Conservation (phyloP, 1,284 basidiomycete genomes). For the Tilletia indica region DNA sequence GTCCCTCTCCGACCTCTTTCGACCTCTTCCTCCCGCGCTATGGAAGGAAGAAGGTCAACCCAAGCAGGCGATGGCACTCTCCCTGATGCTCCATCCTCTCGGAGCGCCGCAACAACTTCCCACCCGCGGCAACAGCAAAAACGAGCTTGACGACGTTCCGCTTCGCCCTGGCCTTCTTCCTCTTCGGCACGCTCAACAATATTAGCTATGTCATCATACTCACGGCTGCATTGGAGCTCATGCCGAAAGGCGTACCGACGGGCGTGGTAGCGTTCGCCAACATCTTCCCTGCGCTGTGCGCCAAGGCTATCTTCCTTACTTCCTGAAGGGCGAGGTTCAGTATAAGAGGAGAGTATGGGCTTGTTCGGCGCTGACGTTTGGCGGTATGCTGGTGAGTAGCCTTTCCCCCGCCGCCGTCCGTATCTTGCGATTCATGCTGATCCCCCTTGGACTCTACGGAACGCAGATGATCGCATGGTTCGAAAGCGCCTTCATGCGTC, state of each 20-base stretch:
- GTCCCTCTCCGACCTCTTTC: not conserved
- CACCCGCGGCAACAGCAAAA: not conserved
- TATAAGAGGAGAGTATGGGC: slow-evolving; percentile 38
- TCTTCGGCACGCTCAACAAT: slow-evolving; percentile 58
- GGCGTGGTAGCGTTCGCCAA: slow-evolving; percentile 80
- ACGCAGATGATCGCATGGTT: slow-evolving; percentile 76
- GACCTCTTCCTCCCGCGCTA: not conserved
- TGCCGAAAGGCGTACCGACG: slow-evolving; percentile 64
- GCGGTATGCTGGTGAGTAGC: slow-evolving; percentile 59
- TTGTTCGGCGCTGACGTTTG: slow-evolving; percentile 57
- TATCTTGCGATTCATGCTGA: not conserved
- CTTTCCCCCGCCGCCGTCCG: slow-evolving; percentile 60
- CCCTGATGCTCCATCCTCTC: not conserved
- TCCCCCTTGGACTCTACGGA: too few species aligned
- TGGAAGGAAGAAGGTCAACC: too few species aligned
- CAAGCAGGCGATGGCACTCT: too few species aligned
- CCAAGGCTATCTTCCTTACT: slow-evolving; percentile 89
- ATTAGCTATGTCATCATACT: slow-evolving; percentile 83
- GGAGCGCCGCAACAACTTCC: not conserved
- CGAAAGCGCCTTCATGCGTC: slow-evolving; percentile 67
- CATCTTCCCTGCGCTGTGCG: slow-evolving; percentile 59
- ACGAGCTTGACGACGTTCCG: slow-evolving; percentile 16
- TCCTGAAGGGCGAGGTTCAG: slow-evolving; percentile 41
- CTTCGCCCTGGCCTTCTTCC: slow-evolving; percentile 49
- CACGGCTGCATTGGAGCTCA: slow-evolving; percentile 89